Conservation (phyloP, 2,329 filamentous ascomycete species). For the Ophiostoma fasciatum region DNA sequence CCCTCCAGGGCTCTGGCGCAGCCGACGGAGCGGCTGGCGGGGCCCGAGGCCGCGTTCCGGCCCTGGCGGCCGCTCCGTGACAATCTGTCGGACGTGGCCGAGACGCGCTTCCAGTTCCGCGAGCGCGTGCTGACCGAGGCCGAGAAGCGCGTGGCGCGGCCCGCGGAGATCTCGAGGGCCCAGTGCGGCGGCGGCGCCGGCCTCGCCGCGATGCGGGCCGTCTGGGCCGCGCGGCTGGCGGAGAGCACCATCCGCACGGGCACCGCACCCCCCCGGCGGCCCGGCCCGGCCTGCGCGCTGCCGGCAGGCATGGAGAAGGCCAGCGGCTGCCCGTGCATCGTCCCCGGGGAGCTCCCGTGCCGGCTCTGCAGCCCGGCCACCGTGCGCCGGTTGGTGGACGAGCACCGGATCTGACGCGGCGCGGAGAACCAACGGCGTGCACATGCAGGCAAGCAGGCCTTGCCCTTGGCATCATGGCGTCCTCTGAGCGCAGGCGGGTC, state of each 20-base stretch:
- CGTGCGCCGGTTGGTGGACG: background rate
- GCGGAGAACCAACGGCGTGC: too few species aligned
- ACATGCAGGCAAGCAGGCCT: too few species aligned
- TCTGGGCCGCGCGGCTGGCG: slow-evolving; percentile 4
- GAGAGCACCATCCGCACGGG: background rate
- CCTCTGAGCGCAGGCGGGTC: too few species aligned
- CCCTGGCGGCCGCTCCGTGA: background rate
- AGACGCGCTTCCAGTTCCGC: slow-evolving; percentile 1
- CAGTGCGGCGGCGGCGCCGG: background rate
- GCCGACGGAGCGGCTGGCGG: background rate
- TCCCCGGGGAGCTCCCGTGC: background rate
- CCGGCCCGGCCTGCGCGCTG: background rate
- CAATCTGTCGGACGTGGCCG: background rate
- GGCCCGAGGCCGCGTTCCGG: background rate
- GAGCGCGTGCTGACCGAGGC: slow-evolving; percentile 1
- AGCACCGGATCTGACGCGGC: background rate
- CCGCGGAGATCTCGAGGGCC: slow-evolving; percentile 2
- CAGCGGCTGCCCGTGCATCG: background rate
- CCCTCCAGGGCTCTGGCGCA: background rate
- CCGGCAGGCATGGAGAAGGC: background rate
- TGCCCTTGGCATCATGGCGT: too few species aligned
- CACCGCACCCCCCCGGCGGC: background rate
- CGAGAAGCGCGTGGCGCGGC: slow-evolving; percentile 5
- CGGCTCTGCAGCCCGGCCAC: background rate
- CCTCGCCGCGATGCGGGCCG: background rate